Evolutionary conservation across 257 asterid genomes (phyloP), one percentile per base, ranked within the genome.

Genomic region (Solanum sitiens): DNA sequence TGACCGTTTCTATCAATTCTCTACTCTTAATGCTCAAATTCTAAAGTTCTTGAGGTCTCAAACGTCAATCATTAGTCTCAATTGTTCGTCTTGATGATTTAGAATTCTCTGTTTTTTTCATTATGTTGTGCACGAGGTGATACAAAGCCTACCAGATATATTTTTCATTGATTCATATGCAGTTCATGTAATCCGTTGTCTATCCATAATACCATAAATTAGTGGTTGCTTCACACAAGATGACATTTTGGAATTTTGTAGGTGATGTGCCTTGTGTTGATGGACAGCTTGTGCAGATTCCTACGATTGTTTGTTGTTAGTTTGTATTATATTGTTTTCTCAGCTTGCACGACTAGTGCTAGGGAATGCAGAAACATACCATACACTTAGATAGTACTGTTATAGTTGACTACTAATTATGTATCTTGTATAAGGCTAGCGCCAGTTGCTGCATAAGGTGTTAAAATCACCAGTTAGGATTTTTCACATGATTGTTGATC

Each of bases 221-320:
- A 4, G 65, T 8, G 84, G 15, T 8, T 35, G 35, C 39, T 88
- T 65, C 63, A 33, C 61, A 68, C 11, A 20, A n/a, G n/a, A n/a
- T n/a, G n/a, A n/a, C n/a, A n/a, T n/a, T n/a, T n/a, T n/a, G n/a
- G n/a, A n/a, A n/a, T 65, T 88, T 20, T 40, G 13, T 83, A 96
- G 99, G 99, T 23, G 98, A 96, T 56, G 99, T 96, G 82, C 98
- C 99, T 84, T 93, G 98, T 67, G 98, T 96, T 56, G 98, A 96
- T 89, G 98, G 98, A 15, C 98, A 94, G 90, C 92, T 96, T 71
- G 98, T n/a, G n/a, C n/a, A n/a, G n/a, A n/a, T n/a, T n/a, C n/a
- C n/a, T n/a, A n/a, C n/a, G n/a, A n/a, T n/a, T n/a, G n/a, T n/a
- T n/a, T n/a, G n/a, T n/a, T n/a, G n/a, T n/a, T n/a, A n/a, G n/a